Percentiles rank a stretch among this genome's conserved stretches.
phyloP scores from a whole-genome alignment of 2,329 filamentous ascomycete genomes.

The Colletotrichum acutatum region DNA sequence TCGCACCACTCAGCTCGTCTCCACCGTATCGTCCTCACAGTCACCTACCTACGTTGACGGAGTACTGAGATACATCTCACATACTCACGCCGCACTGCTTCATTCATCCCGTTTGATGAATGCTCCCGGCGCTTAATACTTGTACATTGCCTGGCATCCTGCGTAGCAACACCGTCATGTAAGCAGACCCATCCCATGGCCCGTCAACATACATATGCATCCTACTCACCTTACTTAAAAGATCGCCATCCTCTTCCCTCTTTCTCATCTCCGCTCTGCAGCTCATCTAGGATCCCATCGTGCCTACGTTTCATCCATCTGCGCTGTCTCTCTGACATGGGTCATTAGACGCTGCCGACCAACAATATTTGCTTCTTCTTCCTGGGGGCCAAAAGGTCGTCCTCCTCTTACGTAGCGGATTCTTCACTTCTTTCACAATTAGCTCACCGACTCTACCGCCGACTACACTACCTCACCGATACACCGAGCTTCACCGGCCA shows the following conservation, averaged over 20 bases:
- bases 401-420: not conserved
- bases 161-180: not conserved
- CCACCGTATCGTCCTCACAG: not conserved
- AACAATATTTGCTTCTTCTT: not conserved
- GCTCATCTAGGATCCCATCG: not conserved
- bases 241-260: not conserved
- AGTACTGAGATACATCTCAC: not conserved
- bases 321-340: not conserved
- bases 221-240: slow-evolving; percentile 12
- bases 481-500: not conserved
- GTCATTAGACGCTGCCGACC: not conserved
- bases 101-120: not conserved
- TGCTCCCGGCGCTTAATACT: not conserved
- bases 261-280: not conserved
- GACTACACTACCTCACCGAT: not conserved
- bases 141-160: not conserved
- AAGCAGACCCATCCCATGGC: not conserved
- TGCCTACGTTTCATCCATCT: not conserved
- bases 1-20: not conserved
- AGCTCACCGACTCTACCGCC: not conserved
- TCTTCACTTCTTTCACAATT: not conserved
- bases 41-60: not conserved
- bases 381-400: not conserved
- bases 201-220: not conserved
- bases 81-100: not conserved